Base-by-base conservation (phyloP, 176 grass and related monocot species). In the Zizania latifolia region DNA sequence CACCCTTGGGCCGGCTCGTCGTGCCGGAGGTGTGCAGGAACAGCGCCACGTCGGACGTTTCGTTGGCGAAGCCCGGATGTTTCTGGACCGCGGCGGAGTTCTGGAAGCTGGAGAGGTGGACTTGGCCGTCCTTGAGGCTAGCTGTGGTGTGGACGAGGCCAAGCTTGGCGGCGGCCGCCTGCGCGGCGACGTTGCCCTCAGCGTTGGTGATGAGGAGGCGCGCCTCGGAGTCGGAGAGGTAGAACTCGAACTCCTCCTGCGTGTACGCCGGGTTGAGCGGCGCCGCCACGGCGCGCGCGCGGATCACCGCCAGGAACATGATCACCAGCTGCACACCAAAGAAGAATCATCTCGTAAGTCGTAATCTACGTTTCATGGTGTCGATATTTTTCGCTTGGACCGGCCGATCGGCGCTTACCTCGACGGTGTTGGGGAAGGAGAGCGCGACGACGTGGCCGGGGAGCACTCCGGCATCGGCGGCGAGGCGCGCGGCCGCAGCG, bases 11-110 rank as follows among this genome's bases (percentile, higher is more conserved):
- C 2, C 95, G 86, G 78, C 95, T 99, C 22, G 95, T 99, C 13
- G 91, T 99, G 34, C 95, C 91, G 10, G 95, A 98, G 31, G 95
- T 98, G 82, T 98, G 95, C 31, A 98, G 84, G 72, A 98, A 98
- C 37, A 98, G 84, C 0, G 91, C 95, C 15, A 82, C 72, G 50
- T 98, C 94, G 3, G 80, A 65, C 0, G 85, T 7, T 0, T 80
- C 85, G 81, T 97, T 92, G 39, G 57, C 7, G 38, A 62, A 30
- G 74, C 0, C 16, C 2, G 26, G 19, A 2, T 23, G 32, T 1
- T 8, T 8, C 31, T 64, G n/a, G 21, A 14, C 44, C 23, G 1
- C 29, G 4, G 2, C 1, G 16, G 13, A 4, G 15, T 30, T 4
- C 6, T 31, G 17, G 28, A 86, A 74, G 55, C 86, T 70, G 15